phyloP scores from a whole-genome alignment of 208 protist species.

The Trypanosoma lewisi region DNA sequence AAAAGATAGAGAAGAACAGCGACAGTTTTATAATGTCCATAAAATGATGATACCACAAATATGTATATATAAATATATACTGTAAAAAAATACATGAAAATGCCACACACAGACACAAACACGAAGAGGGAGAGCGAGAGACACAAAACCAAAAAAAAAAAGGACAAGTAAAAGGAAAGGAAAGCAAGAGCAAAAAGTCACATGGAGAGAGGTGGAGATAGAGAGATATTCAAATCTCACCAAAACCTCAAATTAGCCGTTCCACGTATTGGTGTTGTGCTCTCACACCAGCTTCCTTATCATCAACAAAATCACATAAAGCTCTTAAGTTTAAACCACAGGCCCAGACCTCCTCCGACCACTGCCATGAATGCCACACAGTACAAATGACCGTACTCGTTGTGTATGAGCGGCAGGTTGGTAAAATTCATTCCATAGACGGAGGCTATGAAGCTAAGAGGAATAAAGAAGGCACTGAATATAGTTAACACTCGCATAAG shows the following conservation, averaged over 20 bases:
- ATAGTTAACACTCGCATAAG: slow-evolving; percentile 84
- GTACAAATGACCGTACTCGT: slow-evolving; percentile 52
- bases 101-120: neutral
- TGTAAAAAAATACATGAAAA: neutral
- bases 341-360: slow-evolving; percentile 45
- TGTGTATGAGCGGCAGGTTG: slow-evolving; percentile 48
- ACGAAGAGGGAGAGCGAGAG: neutral
- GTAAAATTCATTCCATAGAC: slow-evolving; percentile 90
- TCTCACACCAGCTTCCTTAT: too few species aligned
- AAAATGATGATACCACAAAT: too few species aligned
- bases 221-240: too few species aligned
- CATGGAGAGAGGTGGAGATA: too few species aligned
- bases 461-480: slow-evolving; percentile 87
- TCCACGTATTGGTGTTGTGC: too few species aligned
- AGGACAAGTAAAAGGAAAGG: neutral
- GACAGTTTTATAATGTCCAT: too few species aligned
- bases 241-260: too few species aligned
- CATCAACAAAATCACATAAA: slow-evolving; percentile 39
- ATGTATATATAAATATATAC: too few species aligned
- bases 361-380: slow-evolving; percentile 51
- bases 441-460: slow-evolving; percentile 75
- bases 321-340: slow-evolving; percentile 65
- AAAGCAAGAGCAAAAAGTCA: neutral
- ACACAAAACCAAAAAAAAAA: slow-evolving; percentile 11
- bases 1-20: too few species aligned